These are phyloP conservation scores for Termitomyces eurrhizus DNA, from an alignment of 768 basidiomycete genomes.

Conservation along the genomic window DNA sequence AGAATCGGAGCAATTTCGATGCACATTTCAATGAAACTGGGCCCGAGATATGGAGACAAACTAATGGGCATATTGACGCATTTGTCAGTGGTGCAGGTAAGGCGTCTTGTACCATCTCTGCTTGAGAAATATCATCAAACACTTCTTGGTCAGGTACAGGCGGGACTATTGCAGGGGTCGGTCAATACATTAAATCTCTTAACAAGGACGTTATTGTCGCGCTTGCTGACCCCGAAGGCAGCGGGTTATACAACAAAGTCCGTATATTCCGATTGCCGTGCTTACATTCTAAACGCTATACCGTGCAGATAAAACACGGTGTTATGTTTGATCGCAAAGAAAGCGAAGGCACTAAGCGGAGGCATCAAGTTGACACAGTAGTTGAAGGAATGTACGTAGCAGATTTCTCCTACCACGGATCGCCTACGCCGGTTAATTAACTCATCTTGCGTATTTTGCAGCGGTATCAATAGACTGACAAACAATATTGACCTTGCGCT, in stretches of 20 bases:
- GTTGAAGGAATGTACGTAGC: slow-evolving; percentile 80
- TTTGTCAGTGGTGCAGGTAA: slow-evolving; percentile 89
- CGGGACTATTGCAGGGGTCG: slow-evolving; percentile 88
- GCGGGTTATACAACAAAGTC: slow-evolving; percentile 93
- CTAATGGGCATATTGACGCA: slow-evolving; percentile 73
- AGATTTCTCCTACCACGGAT: neutral
- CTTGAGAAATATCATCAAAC: neutral
- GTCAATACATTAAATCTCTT: slow-evolving; percentile 74
- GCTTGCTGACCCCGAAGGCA: slow-evolving; percentile 90
- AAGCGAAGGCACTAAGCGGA: slow-evolving; percentile 87
- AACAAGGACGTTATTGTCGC: slow-evolving; percentile 63
- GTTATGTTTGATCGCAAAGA: slow-evolving; percentile 96
- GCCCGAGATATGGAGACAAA: slow-evolving; percentile 94
- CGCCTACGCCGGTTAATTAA: neutral
- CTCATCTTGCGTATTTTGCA: slow-evolving; percentile 23
- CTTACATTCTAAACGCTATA: neutral
- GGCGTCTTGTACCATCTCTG: slow-evolving; percentile 9
- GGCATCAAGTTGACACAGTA: slow-evolving; percentile 94
- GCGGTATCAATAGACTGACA: slow-evolving; percentile 91
- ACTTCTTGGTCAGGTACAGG: slow-evolving; percentile 74
- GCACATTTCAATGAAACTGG: slow-evolving; percentile 91
- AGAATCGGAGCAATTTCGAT: slow-evolving; percentile 87
- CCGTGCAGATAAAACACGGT: slow-evolving; percentile 70
- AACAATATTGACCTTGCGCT: slow-evolving; percentile 85
- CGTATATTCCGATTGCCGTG: neutral